Conservation (phyloP, 495 filamentous ascomycete genomes). For the Cercophora samala region DNA sequence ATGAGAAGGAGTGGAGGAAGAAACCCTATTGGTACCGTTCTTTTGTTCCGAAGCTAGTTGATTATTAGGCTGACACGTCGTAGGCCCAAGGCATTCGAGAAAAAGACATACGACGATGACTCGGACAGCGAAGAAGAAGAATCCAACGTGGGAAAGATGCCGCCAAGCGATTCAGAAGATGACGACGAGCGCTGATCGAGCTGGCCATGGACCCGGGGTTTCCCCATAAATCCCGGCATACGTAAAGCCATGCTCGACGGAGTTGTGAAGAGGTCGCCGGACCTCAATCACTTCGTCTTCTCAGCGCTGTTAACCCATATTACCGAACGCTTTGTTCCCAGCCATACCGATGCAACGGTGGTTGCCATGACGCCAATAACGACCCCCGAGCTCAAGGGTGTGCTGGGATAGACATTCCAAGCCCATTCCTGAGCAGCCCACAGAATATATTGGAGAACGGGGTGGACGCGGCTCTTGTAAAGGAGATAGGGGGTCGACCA, state of each 20-base stretch:
- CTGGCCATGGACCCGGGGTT: neutral
- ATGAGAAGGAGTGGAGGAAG: constrained; percentile 91
- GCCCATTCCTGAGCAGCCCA: constrained; percentile 93
- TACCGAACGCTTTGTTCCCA: constrained; percentile 38
- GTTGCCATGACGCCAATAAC: constrained; percentile 69
- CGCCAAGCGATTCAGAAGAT: constrained; percentile 65
- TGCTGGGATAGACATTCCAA: constrained; percentile 97
- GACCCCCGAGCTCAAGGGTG: constrained; percentile 67
- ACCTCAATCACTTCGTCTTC: constrained; percentile 20
- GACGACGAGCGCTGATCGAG: constrained; percentile 30
- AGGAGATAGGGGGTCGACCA: constrained; percentile 91
- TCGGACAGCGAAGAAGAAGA: constrained; percentile 69
- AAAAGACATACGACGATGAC: constrained; percentile 55
- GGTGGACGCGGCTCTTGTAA: constrained; percentile 75
- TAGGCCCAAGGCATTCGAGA: constrained; percentile 80
- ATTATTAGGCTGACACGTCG: neutral
- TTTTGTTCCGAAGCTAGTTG: neutral
- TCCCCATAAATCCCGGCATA: neutral
- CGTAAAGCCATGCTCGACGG: neutral
- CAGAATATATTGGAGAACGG: constrained; percentile 62
- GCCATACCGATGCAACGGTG: constrained; percentile 62
- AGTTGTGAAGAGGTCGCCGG: neutral
- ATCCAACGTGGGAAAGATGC: constrained; percentile 77
- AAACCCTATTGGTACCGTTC: constrained; percentile 72
- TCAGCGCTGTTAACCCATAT: neutral